Base-by-base conservation (phyloP, 148 eudicot genomes). In the Diospyros lotus region DNA sequence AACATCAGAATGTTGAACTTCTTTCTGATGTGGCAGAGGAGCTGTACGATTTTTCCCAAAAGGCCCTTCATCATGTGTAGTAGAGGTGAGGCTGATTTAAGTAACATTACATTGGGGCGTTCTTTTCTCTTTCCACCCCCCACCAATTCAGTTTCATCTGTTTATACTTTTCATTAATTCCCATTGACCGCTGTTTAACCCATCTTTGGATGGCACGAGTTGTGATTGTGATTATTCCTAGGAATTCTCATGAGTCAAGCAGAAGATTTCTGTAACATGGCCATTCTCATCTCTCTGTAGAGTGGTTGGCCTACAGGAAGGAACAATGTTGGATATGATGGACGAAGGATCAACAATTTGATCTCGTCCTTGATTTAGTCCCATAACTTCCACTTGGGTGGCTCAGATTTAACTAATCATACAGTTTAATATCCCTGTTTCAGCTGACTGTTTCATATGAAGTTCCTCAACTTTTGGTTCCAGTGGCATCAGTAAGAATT, bases 361-460 rank as follows among this genome's bases (percentile, higher is more conserved):
- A 48, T 4, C 8, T 48, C 8, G 28, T 28, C 28, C 52, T 44
- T 6, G 15, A 5, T 5, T 40, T 68, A 50, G 41, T 45, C 11
- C 67, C 63, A 41, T 58, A 43, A 4, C 28, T 56, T 75, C 54
- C 65, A 44, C 70, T 52, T 4, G 52, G 38, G 41, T 62, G 62
- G 40, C 61, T 51, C 42, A 44, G 40, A 59, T 60, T 45, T 44
- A 45, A 52, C 61, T 66, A 17, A 69, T 51, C 45, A 69, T 67
- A 63, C 11, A 39, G 40, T 50, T 18, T 5, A n/a, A 28, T 68
- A 46, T 56, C 54, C 80, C 55, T 44, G 51, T 89, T 82, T 64
- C 96, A 92, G 99, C 90, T 95, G 9, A 89, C 97, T 53, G 94
- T 92, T 78, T 91, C 99, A 42, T 95, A 95, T 73, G 97, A 95